Percentiles rank a stretch among this genome's conserved stretches.
Conservation (phyloP, 257 asterid genomes). For the Solanum sejunctum region DNA sequence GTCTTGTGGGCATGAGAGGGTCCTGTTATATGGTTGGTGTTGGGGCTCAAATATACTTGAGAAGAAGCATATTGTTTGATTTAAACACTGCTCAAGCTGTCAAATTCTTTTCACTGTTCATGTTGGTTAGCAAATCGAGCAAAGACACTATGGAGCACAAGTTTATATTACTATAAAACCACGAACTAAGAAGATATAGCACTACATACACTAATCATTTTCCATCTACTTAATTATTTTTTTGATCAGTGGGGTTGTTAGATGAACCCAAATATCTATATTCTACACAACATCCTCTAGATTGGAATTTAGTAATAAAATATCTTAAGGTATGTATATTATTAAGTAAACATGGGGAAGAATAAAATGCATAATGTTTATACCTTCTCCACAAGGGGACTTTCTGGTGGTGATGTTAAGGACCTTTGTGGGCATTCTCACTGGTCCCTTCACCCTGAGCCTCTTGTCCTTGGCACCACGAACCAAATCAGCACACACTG, state of each 20-base stretch:
- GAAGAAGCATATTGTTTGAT: not conserved
- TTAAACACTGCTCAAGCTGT: not conserved
- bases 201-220: not conserved
- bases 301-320: not conserved
- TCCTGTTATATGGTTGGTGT: not conserved
- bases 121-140: not conserved
- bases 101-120: not conserved
- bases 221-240: not conserved
- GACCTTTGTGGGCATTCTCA: conserved; percentile 64
- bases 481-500: conserved; percentile 37
- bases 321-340: not conserved
- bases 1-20: too few relatives aligned
- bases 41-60: not conserved
- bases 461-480: conserved; percentile 64
- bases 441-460: conserved; percentile 61
- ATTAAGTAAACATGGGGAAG: not conserved
- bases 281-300: not conserved
- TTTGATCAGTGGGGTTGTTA: not conserved
- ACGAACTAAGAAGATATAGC: not conserved
- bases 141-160: not conserved
- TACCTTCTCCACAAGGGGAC: conserved; percentile 67
- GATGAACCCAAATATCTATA: not conserved
- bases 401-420: conserved; percentile 60
- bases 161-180: not conserved
- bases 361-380: not conserved